Evolutionary conservation across 1,139 yeast genomes (phyloP), one percentile per base, ranked within the genome.

Genomic region (Suhomyces kunorum): DNA sequence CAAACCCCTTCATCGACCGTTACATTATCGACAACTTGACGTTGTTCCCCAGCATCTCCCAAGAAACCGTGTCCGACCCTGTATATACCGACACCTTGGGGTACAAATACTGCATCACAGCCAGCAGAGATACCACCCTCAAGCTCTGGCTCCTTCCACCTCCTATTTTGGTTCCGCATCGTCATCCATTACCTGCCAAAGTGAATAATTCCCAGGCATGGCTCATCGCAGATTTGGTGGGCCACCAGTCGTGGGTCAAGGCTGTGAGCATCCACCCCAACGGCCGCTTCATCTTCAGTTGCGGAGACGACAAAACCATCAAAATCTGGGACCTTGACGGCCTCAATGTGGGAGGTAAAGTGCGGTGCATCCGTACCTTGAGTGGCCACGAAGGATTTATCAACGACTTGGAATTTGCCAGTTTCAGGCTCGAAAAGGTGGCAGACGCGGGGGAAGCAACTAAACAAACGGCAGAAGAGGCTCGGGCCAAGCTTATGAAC

Each of bases 161-260:
- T 1, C 88, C 90, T 0, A 65, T 68, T 3, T 44, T 75, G 14
- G 63, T 74, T 17, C 75, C 81, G 2, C 80, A 80, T 48, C 66
- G 80, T 25, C 64, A 74, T 8, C 89, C 88, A 5, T 54, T 71
- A 35, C 86, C 89, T 0, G 65, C 81, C 0, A 57, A 58, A 28
- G 51, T 60, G 19, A 71, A 66, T 64, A 48, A 76, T 48, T 80
- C 90, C 1, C 80, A 81, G 36, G 90, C 87, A 2, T 75, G 75
- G 59, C 64, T 78, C 24, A 58, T 89, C 1, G 70, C 76, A 15
- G 72, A 64, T 31, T 66, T 83, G 41, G 56, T 61, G 11, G 97
- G 95, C 1, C 98, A 90, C 61, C 80, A 81, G 42, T 87, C 95
- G 13, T 90, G 98, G 98, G 86, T 90, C 1, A 79, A 86, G 47